Percentiles rank a stretch among this genome's conserved stretches.
Conservation (phyloP, 495 filamentous ascomycete species). For the Lophiotrema nucula region DNA sequence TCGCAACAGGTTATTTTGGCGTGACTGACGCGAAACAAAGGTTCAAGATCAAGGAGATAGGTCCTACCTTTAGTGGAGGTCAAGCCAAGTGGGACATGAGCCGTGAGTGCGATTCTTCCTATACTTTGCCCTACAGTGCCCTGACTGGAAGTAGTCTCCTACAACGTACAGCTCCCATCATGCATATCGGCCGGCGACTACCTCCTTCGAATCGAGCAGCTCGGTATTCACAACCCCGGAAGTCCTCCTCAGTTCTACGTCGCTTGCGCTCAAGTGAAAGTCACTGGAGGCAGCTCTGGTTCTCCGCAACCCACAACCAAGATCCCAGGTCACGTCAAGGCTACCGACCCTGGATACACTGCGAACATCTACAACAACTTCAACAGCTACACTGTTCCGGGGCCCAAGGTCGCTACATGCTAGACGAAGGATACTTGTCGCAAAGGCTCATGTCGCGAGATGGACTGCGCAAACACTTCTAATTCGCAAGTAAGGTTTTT, state of each 20-base stretch:
- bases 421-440: constrained; percentile 14
- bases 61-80: constrained; percentile 25
- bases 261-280: constrained; percentile 35
- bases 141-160: constrained; percentile 29
- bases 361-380: constrained; percentile 56
- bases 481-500: no score
- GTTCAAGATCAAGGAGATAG: constrained; percentile 40
- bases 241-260: constrained; percentile 51
- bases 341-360: constrained; percentile 54
- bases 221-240: constrained; percentile 56
- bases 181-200: constrained; percentile 33
- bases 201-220: constrained; percentile 34
- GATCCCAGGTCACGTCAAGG: constrained; percentile 57
- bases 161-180: constrained; percentile 37
- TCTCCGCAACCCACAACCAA: constrained; percentile 9
- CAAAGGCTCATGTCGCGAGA: neutral
- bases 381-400: constrained; percentile 50
- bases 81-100: constrained; percentile 26
- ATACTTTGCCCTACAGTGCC: neutral
- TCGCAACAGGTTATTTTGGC: no score
- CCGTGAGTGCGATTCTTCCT: constrained; percentile 1
- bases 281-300: constrained; percentile 26
- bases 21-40: no score
- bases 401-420: constrained; percentile 43
- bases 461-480: neutral